Evolutionary conservation across 441 rosid genomes (phyloP), one percentile per base, ranked within the genome.

Genomic region (Omphalea diandra): DNA sequence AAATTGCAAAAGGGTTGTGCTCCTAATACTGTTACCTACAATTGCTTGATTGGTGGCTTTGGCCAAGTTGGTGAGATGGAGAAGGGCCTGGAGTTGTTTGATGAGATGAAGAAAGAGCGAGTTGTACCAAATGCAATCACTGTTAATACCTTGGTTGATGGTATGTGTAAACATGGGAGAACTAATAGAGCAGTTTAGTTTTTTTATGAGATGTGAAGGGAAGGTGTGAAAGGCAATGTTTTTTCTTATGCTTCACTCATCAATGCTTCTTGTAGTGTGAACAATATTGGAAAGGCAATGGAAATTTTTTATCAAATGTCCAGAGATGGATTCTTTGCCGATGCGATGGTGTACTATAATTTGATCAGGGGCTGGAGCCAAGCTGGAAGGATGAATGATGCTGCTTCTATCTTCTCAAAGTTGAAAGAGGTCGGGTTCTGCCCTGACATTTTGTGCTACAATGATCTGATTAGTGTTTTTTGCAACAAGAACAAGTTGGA

Each of bases 81-180:
- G 71, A 85, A 60, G 56, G 97, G 85, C 3, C 59, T 52, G 67
- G 80, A 79, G 72, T 79, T 86, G 73, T 85, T 90, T 53, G 72
- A 84, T 69, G 80, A 75, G 79, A 91, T 91, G 98, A 75, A 76
- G 33, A 75, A 76, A 18, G 86, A 78, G 7, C 83, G 81, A 65
- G 67, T 83, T 60, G 55, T 72, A 15, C 91, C 90, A 4, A 81
- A 88, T 65, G 84, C 71, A 52, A 68, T 83, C 55, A 90, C 95
- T 56, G 68, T 88, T 44, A 88, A 84, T 76, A 82, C 77, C 52
- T 52, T 94, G 73, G 60, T 91, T 29, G 83, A 79, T 76, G 96
- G 97, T 10, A 83, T 91, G 91, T 94, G 91, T 74, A 85, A 68
- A 67, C 77, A 79, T 71, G 89, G 92, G 58, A 85, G 85, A 77